Percentiles rank a stretch among this genome's conserved stretches.
Conservation (phyloP, 169 alveolate species). For the Eimeria tenella region DNA sequence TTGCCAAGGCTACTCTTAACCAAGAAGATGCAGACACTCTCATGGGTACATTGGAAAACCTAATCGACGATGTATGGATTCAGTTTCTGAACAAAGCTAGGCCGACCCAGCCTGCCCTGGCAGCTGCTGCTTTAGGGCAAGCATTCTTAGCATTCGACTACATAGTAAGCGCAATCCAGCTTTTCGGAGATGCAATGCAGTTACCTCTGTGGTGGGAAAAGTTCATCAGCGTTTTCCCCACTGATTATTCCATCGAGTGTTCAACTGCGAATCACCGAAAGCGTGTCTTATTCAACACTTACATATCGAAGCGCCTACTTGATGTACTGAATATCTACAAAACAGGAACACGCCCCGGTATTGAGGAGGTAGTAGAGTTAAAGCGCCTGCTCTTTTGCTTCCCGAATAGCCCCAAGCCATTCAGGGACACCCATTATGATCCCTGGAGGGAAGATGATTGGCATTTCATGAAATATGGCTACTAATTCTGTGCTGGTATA, state of each 20-base stretch:
- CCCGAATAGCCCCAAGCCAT: neutral
- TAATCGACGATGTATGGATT: neutral
- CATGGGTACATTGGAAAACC: neutral
- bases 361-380: neutral
- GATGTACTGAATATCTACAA: conserved; percentile 10
- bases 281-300: neutral
- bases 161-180: neutral
- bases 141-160: neutral
- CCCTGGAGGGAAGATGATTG: conserved; percentile 16
- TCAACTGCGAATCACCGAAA: neutral
- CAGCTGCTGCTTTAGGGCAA: neutral
- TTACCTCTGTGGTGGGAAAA: neutral
- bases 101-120: neutral
- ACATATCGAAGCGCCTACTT: conserved; percentile 2
- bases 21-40: neutral
- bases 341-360: neutral
- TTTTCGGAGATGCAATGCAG: conserved; percentile 18
- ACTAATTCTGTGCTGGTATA: too few species aligned
- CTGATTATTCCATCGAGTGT: neutral
- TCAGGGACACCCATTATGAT: neutral
- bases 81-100: neutral
- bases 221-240: neutral
- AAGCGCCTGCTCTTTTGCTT: neutral
- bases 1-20: neutral
- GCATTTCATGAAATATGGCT: neutral